Evolutionary conservation across 1,284 basidiomycete species (phyloP).

Genomic region (Tilletia setariae): DNA sequence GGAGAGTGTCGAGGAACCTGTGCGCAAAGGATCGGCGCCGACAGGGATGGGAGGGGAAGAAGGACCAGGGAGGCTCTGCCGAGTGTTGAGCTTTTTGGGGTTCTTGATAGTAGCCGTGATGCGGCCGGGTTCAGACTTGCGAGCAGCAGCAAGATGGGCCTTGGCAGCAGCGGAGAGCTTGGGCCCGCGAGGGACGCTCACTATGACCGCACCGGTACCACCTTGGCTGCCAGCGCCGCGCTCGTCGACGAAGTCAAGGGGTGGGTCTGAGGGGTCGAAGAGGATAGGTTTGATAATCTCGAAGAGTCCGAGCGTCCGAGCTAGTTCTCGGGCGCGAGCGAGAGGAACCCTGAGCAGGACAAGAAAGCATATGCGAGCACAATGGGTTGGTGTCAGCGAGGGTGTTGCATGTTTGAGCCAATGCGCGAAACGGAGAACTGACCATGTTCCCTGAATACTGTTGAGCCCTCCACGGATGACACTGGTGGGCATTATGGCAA

Average conservation of each 20-base stretch:
- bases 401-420: too few species aligned
- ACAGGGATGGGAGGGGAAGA: too few species aligned
- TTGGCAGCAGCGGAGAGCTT: background rate
- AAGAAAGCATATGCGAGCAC: background rate
- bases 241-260: slow-evolving; percentile 1
- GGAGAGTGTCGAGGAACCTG: too few species aligned
- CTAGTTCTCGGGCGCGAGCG: background rate
- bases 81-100: background rate
- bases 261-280: slow-evolving; percentile 1
- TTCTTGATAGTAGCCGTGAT: background rate
- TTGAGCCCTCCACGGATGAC: slow-evolving; percentile 6
- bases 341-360: slow-evolving; percentile 4
- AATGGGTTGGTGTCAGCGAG: background rate
- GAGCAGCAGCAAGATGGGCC: background rate
- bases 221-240: slow-evolving; percentile 7
- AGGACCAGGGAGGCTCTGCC: background rate
- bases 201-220: background rate
- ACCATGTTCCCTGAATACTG: slow-evolving; percentile 13
- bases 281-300: background rate
- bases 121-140: background rate
- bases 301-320: background rate
- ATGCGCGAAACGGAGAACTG: background rate
- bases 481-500: background rate
- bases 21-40: too few species aligned
- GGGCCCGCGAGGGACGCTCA: too few species aligned